phyloP scores from a whole-genome alignment of 345 rosid species.

The Atalantia buxifolia region DNA sequence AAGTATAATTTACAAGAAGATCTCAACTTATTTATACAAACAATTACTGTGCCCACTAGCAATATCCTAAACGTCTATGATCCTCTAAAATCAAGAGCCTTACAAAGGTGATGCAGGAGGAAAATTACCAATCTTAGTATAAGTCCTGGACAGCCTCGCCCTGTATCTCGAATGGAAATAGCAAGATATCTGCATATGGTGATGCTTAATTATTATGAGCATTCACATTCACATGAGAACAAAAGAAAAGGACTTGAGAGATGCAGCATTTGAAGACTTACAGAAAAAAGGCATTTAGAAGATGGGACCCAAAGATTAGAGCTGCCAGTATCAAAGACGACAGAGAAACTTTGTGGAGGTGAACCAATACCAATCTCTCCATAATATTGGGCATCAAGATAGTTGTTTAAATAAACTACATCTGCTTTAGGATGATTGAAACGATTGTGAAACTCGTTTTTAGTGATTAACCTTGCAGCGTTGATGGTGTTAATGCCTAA shows the following conservation, averaged over 20 bases:
- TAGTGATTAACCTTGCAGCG: conserved; percentile 29
- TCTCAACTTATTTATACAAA: no score
- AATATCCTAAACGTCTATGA: background rate
- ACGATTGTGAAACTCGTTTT: background rate
- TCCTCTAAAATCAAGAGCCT: background rate
- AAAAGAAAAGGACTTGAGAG: background rate
- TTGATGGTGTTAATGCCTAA: conserved; percentile 28
- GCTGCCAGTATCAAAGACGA: conserved; percentile 59
- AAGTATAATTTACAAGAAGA: background rate
- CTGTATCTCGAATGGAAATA: conserved; percentile 51
- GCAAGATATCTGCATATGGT: conserved; percentile 49
- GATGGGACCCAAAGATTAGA: conserved; percentile 71
- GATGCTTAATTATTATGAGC: background rate
- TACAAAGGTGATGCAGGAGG: conserved; percentile 1
- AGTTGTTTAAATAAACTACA: conserved; percentile 50
- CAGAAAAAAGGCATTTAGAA: conserved; percentile 55
- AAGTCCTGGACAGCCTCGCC: conserved; percentile 45
- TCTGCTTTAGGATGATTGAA: conserved; percentile 14
- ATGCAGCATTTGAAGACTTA: conserved; percentile 23
- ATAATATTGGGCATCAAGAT: conserved; percentile 52
- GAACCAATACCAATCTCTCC: conserved; percentile 66
- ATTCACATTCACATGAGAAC: background rate
- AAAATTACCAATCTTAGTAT: conserved; percentile 51
- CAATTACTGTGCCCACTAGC: background rate
- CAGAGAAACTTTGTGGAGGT: conserved; percentile 53